Base-by-base conservation (phyloP, 805 yeast species). In the Metschnikowia dekortorum region DNA sequence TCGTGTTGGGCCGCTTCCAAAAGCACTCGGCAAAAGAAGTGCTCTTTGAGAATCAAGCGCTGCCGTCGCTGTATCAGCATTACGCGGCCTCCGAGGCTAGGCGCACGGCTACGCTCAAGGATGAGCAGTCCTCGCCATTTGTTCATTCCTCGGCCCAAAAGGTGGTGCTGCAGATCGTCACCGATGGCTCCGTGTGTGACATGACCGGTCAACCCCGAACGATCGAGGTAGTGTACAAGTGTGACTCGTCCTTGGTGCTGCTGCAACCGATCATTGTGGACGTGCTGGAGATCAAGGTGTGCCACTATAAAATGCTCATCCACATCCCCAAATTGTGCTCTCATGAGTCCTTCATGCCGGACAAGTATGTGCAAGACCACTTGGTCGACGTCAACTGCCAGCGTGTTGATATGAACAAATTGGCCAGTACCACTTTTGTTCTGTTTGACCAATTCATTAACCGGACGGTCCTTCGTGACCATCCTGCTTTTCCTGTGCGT, bases 161-260 rank as follows among this genome's bases (percentile, higher is more conserved):
- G 55, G 68, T 63, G 53, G 53, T 74, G 54, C 55, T 71, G 61
- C 83, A 62, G 67, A 66, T 51, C 49, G 67, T 63, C 8, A 47
- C 51, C 10, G 61, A 62, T 51, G 94, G 92, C 8, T 76, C 77
- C 18, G 47, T 68, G 3, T 86, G 94, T 65, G 87, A 82, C 57
- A 61, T 82, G 42, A 83, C 87, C 0, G 73, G 73, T 2, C 61
- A 66, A 29, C 78, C 78, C 2, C 73, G 92, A 47, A 60, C 70
- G 4, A 69, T 80, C 3, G 86, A 83, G 49, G 66, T 86, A 5
- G 76, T 75, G 45, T 84, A 80, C 60, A 69, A 72, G 34, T 86
- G 92, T 63, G 78, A 77, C 51, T 73, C 74, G 3, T 52, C 56
- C 28, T 47, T 44, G 46, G 2, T 8, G 34, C 39, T 36, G 29